Percentiles rank a stretch among this genome's conserved stretches.
Conservation (phyloP, 805 yeast species). For the Candida golubevii region DNA sequence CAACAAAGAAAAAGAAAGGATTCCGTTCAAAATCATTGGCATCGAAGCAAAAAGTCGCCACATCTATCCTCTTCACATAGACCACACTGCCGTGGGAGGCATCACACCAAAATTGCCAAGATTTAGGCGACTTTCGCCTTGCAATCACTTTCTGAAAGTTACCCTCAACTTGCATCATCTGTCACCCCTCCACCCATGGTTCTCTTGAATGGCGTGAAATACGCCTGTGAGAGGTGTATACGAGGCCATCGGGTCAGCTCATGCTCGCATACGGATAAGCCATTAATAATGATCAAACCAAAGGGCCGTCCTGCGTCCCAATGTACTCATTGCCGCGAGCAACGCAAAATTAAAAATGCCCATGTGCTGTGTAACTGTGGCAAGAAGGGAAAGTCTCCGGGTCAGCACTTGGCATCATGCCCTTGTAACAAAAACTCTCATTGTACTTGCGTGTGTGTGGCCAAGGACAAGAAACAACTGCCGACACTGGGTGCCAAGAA, state of each 20-base stretch:
- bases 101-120: no score
- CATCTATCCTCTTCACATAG: no score
- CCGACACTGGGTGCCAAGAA: constrained; percentile 7
- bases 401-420: constrained; percentile 35
- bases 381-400: constrained; percentile 42
- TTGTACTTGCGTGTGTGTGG: constrained; percentile 40
- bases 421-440: constrained; percentile 36
- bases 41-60: no score
- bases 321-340: constrained; percentile 79
- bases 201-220: constrained; percentile 84
- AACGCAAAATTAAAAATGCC: constrained; percentile 59
- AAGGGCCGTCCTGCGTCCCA: constrained; percentile 95
- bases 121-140: no score
- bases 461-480: constrained; percentile 18
- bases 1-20: no score
- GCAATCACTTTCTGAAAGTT: no score
- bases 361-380: constrained; percentile 74
- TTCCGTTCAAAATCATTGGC: no score
- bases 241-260: constrained; percentile 95
- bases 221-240: constrained; percentile 94
- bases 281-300: constrained; percentile 88
- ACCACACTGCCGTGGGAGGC: no score
- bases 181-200: constrained; percentile 52
- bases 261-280: constrained; percentile 89
- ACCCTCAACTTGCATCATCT: no score